A percentile compares a stretch with the other conserved stretches of the same genome.
phyloP scores from a whole-genome alignment of 1,139 yeast genomes.

The Blastobotrys capitulatus region DNA sequence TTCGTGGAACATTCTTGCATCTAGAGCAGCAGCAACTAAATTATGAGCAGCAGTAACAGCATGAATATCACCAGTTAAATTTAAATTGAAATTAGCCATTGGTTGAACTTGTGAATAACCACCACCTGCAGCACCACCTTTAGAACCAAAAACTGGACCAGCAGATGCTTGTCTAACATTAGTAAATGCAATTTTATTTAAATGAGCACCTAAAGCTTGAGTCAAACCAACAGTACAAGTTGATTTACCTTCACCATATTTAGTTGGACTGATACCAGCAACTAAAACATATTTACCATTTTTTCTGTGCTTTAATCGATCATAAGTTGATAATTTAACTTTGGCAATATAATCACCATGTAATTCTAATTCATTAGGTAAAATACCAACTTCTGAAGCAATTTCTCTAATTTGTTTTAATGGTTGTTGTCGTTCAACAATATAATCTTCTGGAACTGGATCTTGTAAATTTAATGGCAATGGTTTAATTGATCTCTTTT shows the following conservation, averaged over 20 bases:
- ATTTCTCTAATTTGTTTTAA: slow-evolving; percentile 79
- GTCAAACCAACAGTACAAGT: slow-evolving; percentile 96
- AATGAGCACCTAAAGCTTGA: slow-evolving; percentile 96
- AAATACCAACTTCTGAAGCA: slow-evolving; percentile 79
- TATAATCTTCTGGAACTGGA: slow-evolving; percentile 96
- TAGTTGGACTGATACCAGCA: slow-evolving; percentile 97
- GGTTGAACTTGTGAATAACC: slow-evolving; percentile 98
- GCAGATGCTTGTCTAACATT: slow-evolving; percentile 97
- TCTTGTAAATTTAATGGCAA: slow-evolving; percentile 57
- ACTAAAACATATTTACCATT: slow-evolving; percentile 90
- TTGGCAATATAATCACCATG: slow-evolving; percentile 91
- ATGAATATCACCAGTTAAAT: slow-evolving; percentile 96
- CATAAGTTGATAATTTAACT: slow-evolving; percentile 67
- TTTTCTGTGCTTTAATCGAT: slow-evolving; percentile 58
- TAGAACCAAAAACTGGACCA: slow-evolving; percentile 99
- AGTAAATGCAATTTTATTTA: slow-evolving; percentile 82
- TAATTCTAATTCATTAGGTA: slow-evolving; percentile 77
- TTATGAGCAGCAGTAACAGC: slow-evolving; percentile 96
- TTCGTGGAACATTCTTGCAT: slow-evolving; percentile 97
- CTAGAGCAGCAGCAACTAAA: slow-evolving; percentile 94
- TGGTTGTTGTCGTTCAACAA: slow-evolving; percentile 79
- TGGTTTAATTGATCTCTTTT: slow-evolving; percentile 41
- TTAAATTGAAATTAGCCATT: slow-evolving; percentile 99
- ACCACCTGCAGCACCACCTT: slow-evolving; percentile 99
- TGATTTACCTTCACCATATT: slow-evolving; percentile 96